Conservation (phyloP, 169 alveolate genomes). For the Plasmodium knowlesi region DNA sequence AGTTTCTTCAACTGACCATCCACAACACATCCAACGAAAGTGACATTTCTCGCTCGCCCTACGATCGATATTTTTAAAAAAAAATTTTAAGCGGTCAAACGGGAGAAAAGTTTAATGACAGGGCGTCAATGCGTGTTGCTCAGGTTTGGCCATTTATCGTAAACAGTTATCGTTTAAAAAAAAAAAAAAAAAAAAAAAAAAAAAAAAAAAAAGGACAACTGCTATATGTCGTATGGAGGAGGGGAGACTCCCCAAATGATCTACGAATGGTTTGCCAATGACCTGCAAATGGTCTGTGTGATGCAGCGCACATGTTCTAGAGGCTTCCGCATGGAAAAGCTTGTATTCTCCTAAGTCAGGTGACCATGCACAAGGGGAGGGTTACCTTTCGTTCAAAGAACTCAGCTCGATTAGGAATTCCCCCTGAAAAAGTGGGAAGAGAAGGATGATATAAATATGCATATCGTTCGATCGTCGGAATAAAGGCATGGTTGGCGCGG, state of each 20-base stretch:
- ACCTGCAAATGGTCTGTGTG: no score
- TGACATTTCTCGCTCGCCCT: not conserved
- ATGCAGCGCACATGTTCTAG: no score
- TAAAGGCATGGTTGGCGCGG: not conserved
- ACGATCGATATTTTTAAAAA: not conserved
- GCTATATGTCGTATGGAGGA: not conserved
- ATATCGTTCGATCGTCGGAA: not conserved
- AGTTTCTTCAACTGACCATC: not conserved
- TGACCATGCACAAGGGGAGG: not conserved
- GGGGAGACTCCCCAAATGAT: not conserved
- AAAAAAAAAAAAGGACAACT: not conserved
- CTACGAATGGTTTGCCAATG: not conserved
- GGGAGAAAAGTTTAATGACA: not conserved
- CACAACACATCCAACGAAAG: not conserved
- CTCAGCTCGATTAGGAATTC: slow-evolving; percentile 42
- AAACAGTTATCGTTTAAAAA: no score
- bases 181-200: no score
- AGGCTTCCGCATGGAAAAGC: no score
- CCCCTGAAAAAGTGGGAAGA: slow-evolving; percentile 2
- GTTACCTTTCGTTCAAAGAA: not conserved
- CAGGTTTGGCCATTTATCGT: not conserved
- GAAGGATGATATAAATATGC: not conserved
- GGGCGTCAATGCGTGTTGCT: not conserved
- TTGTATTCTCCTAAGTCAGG: no score
- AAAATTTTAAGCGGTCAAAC: not conserved